Evolutionary conservation across 495 filamentous ascomycete genomes (phyloP), one percentile per base, ranked within the genome.

Genomic region (Penicillium desertorum): DNA sequence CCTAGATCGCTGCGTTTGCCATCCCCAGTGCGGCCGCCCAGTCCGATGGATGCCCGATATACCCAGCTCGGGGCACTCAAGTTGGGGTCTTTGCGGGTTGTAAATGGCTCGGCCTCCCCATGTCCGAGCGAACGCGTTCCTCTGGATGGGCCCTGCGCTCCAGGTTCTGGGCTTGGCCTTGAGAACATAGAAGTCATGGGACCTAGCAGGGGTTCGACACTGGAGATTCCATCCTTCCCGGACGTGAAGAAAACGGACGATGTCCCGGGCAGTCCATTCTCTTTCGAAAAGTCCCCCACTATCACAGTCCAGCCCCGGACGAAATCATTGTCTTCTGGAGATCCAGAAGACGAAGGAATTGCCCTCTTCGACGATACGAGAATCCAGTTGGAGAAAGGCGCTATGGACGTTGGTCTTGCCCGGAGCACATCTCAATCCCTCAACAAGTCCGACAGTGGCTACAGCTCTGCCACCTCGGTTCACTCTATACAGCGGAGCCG

Each of bases 61-160:
- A 75, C 76, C n/a, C 76, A 82, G 56, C 57, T 82, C 17, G 78
- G 78, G 32, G 75, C 76, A 2, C 65, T 82, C 23, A 76, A 76
- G 42, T 51, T 80, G 19, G 79, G 79, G 17, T 80, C 78, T 14
- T 54, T 82, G 46, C 73, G 78, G 14, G 74, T 82, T 4, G 79
- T 80, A 2, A 82, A 82, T 55, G 73, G 73, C 9, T 74, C 73
- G 45, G 58, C 61, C 23, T 80, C 77, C 16, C 77, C 79, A 2
- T 76, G 69, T 41, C 64, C 73, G n/a, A 74, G 72, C 41, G 69
- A 76, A 22, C 72, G 69, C 10, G 62, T 61, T 29, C 64, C 66
- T 20, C 48, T 71, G 1, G 59, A 54, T 25, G 53, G 36, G 16
- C 36, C 66, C 20, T 30, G 43, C 17, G 59, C 51, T 19, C 46